A percentile compares a stretch with the other conserved stretches of the same genome.
These are phyloP conservation scores for Pseudozyma hubeiensis DNA, from an alignment of 1,284 basidiomycete species.

Conservation along the genomic window DNA sequence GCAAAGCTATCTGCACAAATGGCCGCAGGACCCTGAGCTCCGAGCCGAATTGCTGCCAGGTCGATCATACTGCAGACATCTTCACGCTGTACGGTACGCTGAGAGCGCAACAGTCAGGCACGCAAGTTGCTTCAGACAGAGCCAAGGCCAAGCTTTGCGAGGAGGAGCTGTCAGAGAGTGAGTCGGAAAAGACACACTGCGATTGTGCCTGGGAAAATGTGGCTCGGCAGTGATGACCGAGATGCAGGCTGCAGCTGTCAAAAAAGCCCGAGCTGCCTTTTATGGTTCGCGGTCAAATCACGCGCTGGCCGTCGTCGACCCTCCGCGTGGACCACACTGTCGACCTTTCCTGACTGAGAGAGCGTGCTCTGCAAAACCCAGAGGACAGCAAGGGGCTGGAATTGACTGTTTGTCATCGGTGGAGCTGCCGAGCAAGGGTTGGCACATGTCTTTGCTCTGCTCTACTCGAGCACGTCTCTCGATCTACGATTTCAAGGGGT, in stretches of 20 bases:
- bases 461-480: slow-evolving; percentile 1
- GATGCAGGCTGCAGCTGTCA: slow-evolving; percentile 47
- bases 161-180: slow-evolving; percentile 9
- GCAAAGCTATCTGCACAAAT: slow-evolving; percentile 3
- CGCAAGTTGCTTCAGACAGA: slow-evolving; percentile 1
- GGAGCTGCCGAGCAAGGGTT: too few species aligned
- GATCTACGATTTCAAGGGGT: slow-evolving; percentile 21
- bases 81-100: background rate
- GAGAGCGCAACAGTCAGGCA: background rate
- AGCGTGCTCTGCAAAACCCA: too few species aligned
- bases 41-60: background rate
- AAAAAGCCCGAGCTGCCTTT: slow-evolving; percentile 26
- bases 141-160: background rate
- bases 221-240: slow-evolving; percentile 48
- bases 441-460: background rate
- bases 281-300: background rate
- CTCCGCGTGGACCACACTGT: too few species aligned
- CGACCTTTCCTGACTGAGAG: too few species aligned
- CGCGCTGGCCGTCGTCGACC: too few species aligned
- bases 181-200: slow-evolving; percentile 4
- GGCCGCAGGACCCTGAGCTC: slow-evolving; percentile 13
- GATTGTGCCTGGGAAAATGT: slow-evolving; percentile 9
- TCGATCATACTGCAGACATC: background rate
- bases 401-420: slow-evolving; percentile 1
- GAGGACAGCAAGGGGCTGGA: slow-evolving; percentile 29